These are phyloP conservation scores for Bertia moriformis DNA, from an alignment of 2,329 filamentous ascomycete genomes.

Conservation along the genomic window DNA sequence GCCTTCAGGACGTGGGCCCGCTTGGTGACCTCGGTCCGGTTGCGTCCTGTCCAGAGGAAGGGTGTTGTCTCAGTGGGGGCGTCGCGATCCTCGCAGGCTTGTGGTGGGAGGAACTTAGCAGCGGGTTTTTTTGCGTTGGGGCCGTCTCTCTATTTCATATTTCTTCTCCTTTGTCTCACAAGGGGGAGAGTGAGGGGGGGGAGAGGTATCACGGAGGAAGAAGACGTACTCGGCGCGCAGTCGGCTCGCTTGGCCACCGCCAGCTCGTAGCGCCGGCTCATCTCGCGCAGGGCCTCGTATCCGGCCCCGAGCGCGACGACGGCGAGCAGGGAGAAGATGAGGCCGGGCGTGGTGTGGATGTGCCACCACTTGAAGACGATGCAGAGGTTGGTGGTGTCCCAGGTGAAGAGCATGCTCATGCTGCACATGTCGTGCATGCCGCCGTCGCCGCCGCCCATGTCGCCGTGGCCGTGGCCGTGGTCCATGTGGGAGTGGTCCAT, in stretches of 20 bases:
- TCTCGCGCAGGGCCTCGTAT: conserved; percentile 76
- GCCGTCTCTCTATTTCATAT: too few relatives aligned
- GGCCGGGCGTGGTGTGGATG: conserved; percentile 56
- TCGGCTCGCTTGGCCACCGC: conserved; percentile 24
- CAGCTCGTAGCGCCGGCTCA: conserved; percentile 63
- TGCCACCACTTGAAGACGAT: conserved; percentile 92
- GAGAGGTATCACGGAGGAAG: neutral
- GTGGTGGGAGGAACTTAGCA: too few relatives aligned
- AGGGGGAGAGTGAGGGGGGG: neutral
- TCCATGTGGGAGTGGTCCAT: conserved; percentile 31
- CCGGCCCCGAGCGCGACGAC: conserved; percentile 76
- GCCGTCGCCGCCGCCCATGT: conserved; percentile 35
- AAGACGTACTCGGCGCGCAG: neutral
- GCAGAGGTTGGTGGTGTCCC: conserved; percentile 85
- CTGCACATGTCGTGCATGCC: conserved; percentile 58
- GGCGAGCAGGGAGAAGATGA: conserved; percentile 69
- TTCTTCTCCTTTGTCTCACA: too few relatives aligned
- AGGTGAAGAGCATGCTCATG: conserved; percentile 99
- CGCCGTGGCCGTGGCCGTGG: conserved; percentile 35
- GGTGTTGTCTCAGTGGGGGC: conserved; percentile 44
- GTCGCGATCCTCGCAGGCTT: too few relatives aligned
- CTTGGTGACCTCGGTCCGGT: conserved; percentile 43
- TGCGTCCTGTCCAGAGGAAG: conserved; percentile 60
- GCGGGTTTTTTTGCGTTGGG: too few relatives aligned
- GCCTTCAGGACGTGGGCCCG: conserved; percentile 68